These are phyloP conservation scores for Plasmodium relictum DNA, from an alignment of 169 alveolate genomes.

Conservation along the genomic window DNA sequence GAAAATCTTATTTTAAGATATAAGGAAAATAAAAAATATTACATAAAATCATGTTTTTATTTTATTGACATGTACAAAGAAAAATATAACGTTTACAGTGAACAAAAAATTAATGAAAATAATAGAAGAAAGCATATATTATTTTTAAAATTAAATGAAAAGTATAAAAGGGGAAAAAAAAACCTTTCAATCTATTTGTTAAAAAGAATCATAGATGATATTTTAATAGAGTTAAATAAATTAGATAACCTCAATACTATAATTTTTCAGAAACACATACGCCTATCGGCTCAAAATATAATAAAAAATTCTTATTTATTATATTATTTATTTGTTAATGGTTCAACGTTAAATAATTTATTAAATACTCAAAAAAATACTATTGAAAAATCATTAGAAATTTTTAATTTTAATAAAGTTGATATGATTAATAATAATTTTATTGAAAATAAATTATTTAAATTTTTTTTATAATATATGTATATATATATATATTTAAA, in stretches of 20 bases:
- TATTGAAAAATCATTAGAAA: slow-evolving; percentile 20
- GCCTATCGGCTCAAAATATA: slow-evolving; percentile 22
- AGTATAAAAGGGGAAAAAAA: slow-evolving; percentile 14
- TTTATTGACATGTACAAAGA: slow-evolving; percentile 62
- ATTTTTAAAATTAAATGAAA: slow-evolving; percentile 12
- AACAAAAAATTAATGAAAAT: slow-evolving; percentile 19
- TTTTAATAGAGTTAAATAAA: slow-evolving; percentile 61
- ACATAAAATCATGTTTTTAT: slow-evolving; percentile 52
- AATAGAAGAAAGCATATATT: slow-evolving; percentile 20
- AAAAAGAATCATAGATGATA: slow-evolving; percentile 37
- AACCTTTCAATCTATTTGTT: slow-evolving; percentile 13
- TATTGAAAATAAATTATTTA: slow-evolving; percentile 63
- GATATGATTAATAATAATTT: slow-evolving; percentile 20
- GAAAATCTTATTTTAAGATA: slow-evolving; percentile 58
- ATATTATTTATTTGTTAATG: slow-evolving; percentile 65
- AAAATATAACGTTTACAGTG: slow-evolving; percentile 63
- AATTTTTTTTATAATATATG: slow-evolving; percentile 37
- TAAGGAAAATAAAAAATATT: slow-evolving; percentile 27
- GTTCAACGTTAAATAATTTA: slow-evolving; percentile 46
- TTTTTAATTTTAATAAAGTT: slow-evolving; percentile 69
- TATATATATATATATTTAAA: not conserved
- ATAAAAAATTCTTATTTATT: slow-evolving; percentile 49
- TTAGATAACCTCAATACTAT: slow-evolving; percentile 66
- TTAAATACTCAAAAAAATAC: slow-evolving; percentile 21
- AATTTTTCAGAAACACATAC: slow-evolving; percentile 72